A percentile compares a stretch with the other conserved stretches of the same genome.
Evolutionary conservation across 2,329 filamentous ascomycete genomes (phyloP).

Genomic region (Botryotinia narcissicola): DNA sequence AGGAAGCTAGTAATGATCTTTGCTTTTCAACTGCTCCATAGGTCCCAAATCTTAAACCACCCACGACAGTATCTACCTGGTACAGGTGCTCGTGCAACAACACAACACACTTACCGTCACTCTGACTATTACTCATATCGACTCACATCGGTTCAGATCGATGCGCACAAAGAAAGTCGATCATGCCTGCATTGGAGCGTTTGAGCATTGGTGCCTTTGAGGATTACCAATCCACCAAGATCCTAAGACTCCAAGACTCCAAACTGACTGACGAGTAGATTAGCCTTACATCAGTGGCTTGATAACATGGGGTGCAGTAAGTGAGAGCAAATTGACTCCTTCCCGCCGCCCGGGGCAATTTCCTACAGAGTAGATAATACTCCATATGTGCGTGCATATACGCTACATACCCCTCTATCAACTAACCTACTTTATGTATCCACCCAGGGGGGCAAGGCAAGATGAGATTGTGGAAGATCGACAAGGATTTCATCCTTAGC

Average conservation of each 20-base stretch:
- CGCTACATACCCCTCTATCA: not conserved
- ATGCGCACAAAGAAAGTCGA: not conserved
- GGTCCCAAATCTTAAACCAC: not conserved
- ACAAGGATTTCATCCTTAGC: constrained; percentile 6
- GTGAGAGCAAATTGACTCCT: not conserved
- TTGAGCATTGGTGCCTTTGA: no score
- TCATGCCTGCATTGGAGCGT: not conserved
- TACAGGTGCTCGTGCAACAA: not conserved
- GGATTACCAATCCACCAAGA: not conserved
- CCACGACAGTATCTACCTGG: no score
- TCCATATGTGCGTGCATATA: not conserved
- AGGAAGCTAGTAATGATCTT: not conserved
- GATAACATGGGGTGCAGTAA: not conserved
- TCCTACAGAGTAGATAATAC: not conserved
- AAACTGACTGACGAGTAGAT: no score
- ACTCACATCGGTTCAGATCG: not conserved
- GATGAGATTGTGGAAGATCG: constrained; percentile 1
- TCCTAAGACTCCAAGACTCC: not conserved
- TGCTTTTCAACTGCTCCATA: not conserved
- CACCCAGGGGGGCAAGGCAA: not conserved
- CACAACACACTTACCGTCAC: not conserved
- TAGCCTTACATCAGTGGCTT: not conserved
- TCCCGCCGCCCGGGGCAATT: not conserved
- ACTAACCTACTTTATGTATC: not conserved
- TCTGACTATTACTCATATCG: not conserved